Evolutionary conservation across 257 asterid genomes (phyloP).

Genomic region (Nicotiana paniculata): DNA sequence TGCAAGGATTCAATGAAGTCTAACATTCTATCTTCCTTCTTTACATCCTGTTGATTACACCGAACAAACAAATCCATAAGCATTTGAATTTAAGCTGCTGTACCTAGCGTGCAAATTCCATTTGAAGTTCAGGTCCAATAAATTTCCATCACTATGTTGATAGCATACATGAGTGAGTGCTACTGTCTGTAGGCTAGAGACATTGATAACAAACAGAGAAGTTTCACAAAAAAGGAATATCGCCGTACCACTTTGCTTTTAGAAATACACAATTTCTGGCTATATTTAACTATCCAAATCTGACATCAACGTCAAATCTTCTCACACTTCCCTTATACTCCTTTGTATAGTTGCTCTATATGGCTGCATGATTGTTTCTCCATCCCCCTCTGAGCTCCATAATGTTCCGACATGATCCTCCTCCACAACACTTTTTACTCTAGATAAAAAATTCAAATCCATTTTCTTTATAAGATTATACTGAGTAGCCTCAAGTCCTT

Average conservation of each 20-base stretch:
- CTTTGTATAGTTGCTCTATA: background rate
- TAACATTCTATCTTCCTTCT: no score
- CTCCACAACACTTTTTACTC: background rate
- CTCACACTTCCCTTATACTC: background rate
- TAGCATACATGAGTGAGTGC: background rate
- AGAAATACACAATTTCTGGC: background rate
- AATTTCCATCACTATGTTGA: background rate
- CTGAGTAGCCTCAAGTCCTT: background rate
- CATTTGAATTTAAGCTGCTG: no score
- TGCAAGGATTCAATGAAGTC: no score
- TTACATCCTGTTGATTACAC: no score
- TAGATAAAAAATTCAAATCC: background rate
- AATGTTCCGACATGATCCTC: background rate
- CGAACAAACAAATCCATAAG: no score
- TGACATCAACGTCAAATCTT: background rate
- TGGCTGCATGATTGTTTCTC: background rate
- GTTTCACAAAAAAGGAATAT: background rate
- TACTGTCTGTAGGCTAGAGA: background rate
- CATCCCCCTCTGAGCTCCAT: background rate
- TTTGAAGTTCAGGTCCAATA: constrained; percentile 6
- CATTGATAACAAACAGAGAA: background rate
- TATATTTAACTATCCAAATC: background rate
- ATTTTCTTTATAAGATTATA: background rate
- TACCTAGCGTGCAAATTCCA: no score
- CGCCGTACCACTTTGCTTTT: background rate